Base-by-base conservation (phyloP, 2,329 filamentous ascomycete genomes). In the Epichloe elymi region DNA sequence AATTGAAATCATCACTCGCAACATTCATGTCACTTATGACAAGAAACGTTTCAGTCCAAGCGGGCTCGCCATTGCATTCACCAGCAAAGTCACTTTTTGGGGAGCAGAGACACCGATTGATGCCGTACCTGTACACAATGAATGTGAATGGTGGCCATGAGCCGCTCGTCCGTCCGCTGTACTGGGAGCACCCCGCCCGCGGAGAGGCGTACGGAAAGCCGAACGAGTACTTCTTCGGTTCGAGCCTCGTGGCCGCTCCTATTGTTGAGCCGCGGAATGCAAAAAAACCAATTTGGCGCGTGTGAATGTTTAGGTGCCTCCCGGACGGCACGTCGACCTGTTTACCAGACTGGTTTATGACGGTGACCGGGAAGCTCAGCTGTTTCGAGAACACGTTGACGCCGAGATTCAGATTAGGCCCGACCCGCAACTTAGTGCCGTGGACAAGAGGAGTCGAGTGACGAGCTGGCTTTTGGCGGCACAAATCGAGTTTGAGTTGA, bases 181-280 rank as follows among this genome's bases (percentile, higher is more conserved):
- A 83, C 65, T 83, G 80, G 79, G 69, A 70, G 41, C 74, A 75
- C 54, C 74, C 76, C 0, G 66, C 70, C 1, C 58, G 60, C 0
- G 69, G 75, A 1, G 72, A 75, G 51, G 77, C 80, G 0, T 83
- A 83, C 60, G 58, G 62, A 1, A 68, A 75, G 0, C 73, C 72
- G 0, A 83, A 80, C 54, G 70, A 82, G 59, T 83, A 75, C 60
- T 72, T 72, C 57, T 82, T 83, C 55, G 80, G 79, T 2, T 70
- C 71, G 0, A 66, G 75, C 23, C 60, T 83, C 5, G 62, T 83
- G 4, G 75, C 81, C 0, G 70, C 70, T 0, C 80, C 80, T 0
- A 73, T 83, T 41, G 75, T 75, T 1, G 64, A 67, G 5, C 76
- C 76, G 0, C 67, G 72, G 17, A 69, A 76, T 55, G 56, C 53